Base-by-base conservation (phyloP, 768 basidiomycete genomes). In the Naganishia onofrii region DNA sequence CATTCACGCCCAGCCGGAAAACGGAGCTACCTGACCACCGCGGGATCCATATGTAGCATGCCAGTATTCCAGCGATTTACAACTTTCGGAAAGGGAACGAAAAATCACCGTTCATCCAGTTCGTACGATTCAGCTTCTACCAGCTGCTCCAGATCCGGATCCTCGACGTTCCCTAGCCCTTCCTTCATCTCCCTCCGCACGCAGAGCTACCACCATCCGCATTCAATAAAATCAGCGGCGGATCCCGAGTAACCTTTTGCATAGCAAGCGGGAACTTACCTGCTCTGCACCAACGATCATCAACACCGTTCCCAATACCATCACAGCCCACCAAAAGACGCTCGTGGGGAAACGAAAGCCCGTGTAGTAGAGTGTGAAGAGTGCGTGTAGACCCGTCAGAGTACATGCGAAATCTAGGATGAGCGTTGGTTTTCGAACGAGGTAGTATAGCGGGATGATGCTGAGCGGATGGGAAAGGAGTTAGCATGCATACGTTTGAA, bases 361-460 rank as follows among this genome's bases (percentile, higher is more conserved):
- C 2, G 92, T 87, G 80, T 92, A 93, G 82, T 97, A 97, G 44
- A 92, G 93, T 66, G 96, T 95, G 71, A 98, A 83, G 67, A 98
- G 89, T 69, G 95, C 83, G 81, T 99, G 96, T 78, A 89, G 91
- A 85, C 95, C 91, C 57, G 91, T 82, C 57, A 98, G 86, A 0
- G 96, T 98, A 70, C 95, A 80, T 10, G 92, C 85, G 81, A 96
- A 96, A 82, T 99, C 96, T 74, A 99, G 88, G 77, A 98, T 90
- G 75, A 95, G 86, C 26, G 95, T 91, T 44, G 96, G 96, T 56
- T 92, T 86, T 56, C 93, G 89, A 79, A 99, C 85, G 76, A 99
- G 84, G 72, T 86, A 85, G 81, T 91, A 98, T 10, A 98, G 84
- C 78, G 89, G 93, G 77, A 89, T 89, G 66, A 95, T 83, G 78